phyloP scores from a whole-genome alignment of 805 yeast genomes.

The Blastobotrys mokoenaii region DNA sequence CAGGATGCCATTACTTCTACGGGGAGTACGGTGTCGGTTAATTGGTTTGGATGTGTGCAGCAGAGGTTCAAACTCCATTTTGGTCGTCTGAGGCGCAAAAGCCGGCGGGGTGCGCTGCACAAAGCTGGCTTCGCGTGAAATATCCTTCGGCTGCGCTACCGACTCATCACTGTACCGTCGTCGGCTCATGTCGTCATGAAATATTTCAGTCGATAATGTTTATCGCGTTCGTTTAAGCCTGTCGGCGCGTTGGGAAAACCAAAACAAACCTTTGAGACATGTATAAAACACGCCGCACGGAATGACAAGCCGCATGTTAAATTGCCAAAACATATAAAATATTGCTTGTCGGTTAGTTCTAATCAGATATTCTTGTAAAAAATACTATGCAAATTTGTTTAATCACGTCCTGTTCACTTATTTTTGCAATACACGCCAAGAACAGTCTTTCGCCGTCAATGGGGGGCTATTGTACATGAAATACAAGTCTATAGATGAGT shows the following conservation, averaged over 20 bases:
- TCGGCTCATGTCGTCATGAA: background rate
- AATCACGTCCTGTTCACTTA: too few relatives aligned
- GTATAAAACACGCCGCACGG: too few relatives aligned
- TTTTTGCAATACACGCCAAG: too few relatives aligned
- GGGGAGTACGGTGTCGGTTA: background rate
- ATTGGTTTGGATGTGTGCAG: background rate
- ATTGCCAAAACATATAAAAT: too few relatives aligned
- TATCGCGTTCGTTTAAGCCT: background rate
- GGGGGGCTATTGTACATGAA: background rate
- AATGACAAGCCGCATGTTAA: too few relatives aligned
- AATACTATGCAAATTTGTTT: too few relatives aligned
- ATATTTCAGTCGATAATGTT: background rate
- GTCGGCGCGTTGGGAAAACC: background rate
- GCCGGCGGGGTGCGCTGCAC: too few relatives aligned
- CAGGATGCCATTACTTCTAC: slow-evolving; percentile 1
- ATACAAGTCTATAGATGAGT: background rate
- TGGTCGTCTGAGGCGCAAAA: background rate
- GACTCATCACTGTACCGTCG: background rate
- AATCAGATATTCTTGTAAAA: too few relatives aligned
- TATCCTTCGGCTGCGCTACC: background rate
- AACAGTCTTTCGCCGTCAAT: too few relatives aligned
- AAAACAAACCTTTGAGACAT: too few relatives aligned
- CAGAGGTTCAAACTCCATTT: slow-evolving; percentile 1
- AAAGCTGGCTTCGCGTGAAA: too few relatives aligned
- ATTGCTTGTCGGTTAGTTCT: too few relatives aligned